A percentile compares a stretch with the other conserved stretches of the same genome.
phyloP scores from a whole-genome alignment of 805 yeast species.

The Saturnispora bothae region DNA sequence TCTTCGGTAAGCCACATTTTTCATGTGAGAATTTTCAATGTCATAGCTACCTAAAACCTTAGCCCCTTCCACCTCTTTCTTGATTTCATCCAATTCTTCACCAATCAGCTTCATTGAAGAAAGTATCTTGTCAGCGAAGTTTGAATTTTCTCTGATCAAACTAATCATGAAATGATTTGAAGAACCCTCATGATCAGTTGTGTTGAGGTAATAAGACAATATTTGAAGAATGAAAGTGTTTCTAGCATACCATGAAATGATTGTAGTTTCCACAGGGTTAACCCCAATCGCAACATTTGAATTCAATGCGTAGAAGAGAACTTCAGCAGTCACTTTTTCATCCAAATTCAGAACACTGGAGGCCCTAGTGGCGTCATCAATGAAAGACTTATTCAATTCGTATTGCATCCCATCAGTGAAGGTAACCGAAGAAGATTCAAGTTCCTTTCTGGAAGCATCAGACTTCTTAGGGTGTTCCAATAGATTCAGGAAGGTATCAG shows the following conservation, averaged over 20 bases:
- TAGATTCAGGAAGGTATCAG: constrained; percentile 34
- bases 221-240: constrained; percentile 66
- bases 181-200: constrained; percentile 1
- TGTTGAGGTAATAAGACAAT: constrained; percentile 29
- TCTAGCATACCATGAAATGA: constrained; percentile 57
- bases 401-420: constrained; percentile 49
- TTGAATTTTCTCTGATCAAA: neutral
- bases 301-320: constrained; percentile 40
- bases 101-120: constrained; percentile 51
- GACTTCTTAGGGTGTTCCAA: constrained; percentile 35
- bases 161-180: neutral
- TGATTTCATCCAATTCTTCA: constrained; percentile 40
- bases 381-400: constrained; percentile 55
- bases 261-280: constrained; percentile 48
- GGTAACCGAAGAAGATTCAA: constrained; percentile 37
- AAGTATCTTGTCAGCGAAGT: constrained; percentile 20
- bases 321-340: constrained; percentile 65
- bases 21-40: constrained; percentile 33
- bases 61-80: constrained; percentile 40
- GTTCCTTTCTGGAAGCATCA: constrained; percentile 33
- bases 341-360: constrained; percentile 65
- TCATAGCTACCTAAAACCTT: constrained; percentile 42
- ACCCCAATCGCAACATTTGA: constrained; percentile 31
- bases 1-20: constrained; percentile 47
- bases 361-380: constrained; percentile 44